A percentile compares a stretch with the other conserved stretches of the same genome.
These are phyloP conservation scores for Ganoderma sinense DNA, from an alignment of 1,284 basidiomycete genomes.

Conservation along the genomic window DNA sequence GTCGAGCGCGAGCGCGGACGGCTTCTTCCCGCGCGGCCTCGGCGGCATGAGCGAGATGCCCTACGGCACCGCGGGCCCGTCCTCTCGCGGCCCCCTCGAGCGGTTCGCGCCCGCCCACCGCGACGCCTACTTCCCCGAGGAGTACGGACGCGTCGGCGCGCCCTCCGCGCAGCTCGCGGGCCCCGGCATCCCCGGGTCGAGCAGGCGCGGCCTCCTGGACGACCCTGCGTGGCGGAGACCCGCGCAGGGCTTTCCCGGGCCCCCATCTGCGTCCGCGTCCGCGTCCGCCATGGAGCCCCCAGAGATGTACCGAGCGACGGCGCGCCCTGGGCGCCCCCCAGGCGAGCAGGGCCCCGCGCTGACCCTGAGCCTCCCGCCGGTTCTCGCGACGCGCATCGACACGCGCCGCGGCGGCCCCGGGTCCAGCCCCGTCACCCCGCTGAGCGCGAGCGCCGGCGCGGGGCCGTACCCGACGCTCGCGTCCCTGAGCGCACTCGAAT, in stretches of 20 bases:
- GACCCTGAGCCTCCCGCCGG: slow-evolving; percentile 26
- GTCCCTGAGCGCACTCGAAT: slow-evolving; percentile 29
- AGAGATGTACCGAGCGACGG: slow-evolving; percentile 26
- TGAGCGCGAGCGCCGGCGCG: no score
- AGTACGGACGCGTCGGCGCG: slow-evolving; percentile 28
- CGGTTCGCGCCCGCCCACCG: slow-evolving; percentile 27
- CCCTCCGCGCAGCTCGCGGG: slow-evolving; percentile 53
- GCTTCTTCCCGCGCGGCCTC: slow-evolving; percentile 24
- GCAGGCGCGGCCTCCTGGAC: slow-evolving; percentile 28
- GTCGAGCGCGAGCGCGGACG: slow-evolving; percentile 20
- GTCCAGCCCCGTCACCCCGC: slow-evolving; percentile 20
- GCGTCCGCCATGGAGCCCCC: slow-evolving; percentile 34
- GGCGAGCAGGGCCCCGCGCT: slow-evolving; percentile 26
- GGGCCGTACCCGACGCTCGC: slow-evolving; percentile 29
- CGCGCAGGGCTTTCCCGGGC: slow-evolving; percentile 25
- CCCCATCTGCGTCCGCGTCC: slow-evolving; percentile 34
- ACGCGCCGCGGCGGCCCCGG: slow-evolving; percentile 10
- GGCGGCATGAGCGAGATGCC: slow-evolving; percentile 19
- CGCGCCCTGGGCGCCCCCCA: slow-evolving; percentile 29
- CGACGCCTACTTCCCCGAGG: slow-evolving; percentile 30
- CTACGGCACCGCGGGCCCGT: slow-evolving; percentile 28
- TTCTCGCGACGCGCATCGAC: slow-evolving; percentile 22
- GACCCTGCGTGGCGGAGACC: slow-evolving; percentile 23
- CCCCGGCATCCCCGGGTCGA: slow-evolving; percentile 66
- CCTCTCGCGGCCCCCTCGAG: slow-evolving; percentile 27